Evolutionary conservation across 805 yeast species (phyloP).

Genomic region (Candida endomychidarum): DNA sequence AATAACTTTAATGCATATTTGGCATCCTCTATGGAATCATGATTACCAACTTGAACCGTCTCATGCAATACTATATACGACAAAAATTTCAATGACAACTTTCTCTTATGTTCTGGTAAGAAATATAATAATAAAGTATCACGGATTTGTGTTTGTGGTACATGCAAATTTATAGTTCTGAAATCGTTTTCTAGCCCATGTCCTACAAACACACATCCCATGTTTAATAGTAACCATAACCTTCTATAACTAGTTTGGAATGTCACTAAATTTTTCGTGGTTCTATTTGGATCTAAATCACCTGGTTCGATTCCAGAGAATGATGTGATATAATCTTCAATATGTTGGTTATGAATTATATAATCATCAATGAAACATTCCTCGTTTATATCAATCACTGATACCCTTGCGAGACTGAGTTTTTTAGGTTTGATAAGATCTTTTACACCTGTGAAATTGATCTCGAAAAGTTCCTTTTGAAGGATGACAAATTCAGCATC

Average conservation of each 20-base stretch:
- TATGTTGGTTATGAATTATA: constrained; percentile 66
- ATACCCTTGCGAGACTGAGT: constrained; percentile 81
- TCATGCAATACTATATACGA: constrained; percentile 75
- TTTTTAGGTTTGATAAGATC: constrained; percentile 71
- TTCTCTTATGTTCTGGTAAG: constrained; percentile 71
- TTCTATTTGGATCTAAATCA: constrained; percentile 71
- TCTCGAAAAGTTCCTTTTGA: constrained; percentile 75
- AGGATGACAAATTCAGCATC: constrained; percentile 95
- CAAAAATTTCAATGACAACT: constrained; percentile 79
- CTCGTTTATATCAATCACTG: constrained; percentile 73
- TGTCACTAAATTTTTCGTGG: constrained; percentile 70
- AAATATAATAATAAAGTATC: constrained; percentile 85
- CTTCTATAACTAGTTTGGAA: constrained; percentile 82
- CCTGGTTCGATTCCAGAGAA: constrained; percentile 94
- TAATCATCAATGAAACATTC: constrained; percentile 91
- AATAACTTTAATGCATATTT: constrained; percentile 77
- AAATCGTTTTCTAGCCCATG: constrained; percentile 92
- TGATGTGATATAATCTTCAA: constrained; percentile 83
- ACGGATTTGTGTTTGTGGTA: constrained; percentile 80
- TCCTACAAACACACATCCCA: constrained; percentile 92
- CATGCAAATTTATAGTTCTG: constrained; percentile 87
- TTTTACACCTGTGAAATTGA: constrained; percentile 69
- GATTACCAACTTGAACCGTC: constrained; percentile 88
- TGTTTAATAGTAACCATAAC: constrained; percentile 83
- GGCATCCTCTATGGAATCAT: constrained; percentile 97